Evolutionary conservation across 345 rosid species (phyloP).

Genomic region (Syzygium aromaticum): DNA sequence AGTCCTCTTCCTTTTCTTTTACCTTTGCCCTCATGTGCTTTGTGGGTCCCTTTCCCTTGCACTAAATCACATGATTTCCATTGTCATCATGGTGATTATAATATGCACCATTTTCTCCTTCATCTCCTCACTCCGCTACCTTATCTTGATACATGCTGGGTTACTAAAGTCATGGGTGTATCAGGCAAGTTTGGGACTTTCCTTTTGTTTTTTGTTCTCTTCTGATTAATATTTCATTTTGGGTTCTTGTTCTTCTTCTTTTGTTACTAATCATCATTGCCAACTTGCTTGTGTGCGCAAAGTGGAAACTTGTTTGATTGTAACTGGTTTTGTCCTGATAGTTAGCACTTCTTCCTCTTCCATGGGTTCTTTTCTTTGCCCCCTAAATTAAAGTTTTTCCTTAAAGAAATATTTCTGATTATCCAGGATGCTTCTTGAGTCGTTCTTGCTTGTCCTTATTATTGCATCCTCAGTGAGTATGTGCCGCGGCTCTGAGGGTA

Average conservation of each 20-base stretch:
- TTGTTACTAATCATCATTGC: not conserved
- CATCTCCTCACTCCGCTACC: conserved; percentile 10
- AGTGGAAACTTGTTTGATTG: not conserved
- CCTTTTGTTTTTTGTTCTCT: not conserved
- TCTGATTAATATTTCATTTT: not conserved
- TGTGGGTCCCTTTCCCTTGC: conserved; percentile 43
- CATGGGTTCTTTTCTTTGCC: not conserved
- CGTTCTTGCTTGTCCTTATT: not conserved
- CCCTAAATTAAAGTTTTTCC: not conserved
- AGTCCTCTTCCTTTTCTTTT: not conserved
- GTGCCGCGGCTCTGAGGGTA: not conserved
- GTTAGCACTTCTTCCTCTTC: not conserved
- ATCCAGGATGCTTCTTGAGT: not conserved
- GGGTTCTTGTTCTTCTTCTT: not conserved
- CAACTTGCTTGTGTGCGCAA: not conserved
- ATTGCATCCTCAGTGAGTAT: not conserved
- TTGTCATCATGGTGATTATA: conserved; percentile 10
- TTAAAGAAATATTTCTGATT: not conserved
- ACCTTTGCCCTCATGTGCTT: conserved; percentile 18
- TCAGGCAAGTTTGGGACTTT: conserved; percentile 20
- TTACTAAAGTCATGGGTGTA: conserved; percentile 26
- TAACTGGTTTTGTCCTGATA: not conserved
- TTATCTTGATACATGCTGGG: conserved; percentile 15
- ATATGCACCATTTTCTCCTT: conserved; percentile 16
- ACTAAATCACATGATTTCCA: conserved; percentile 12